Base-by-base conservation (phyloP, 192 early-diverging fungal genomes). In the Backusella tarrabulga region DNA sequence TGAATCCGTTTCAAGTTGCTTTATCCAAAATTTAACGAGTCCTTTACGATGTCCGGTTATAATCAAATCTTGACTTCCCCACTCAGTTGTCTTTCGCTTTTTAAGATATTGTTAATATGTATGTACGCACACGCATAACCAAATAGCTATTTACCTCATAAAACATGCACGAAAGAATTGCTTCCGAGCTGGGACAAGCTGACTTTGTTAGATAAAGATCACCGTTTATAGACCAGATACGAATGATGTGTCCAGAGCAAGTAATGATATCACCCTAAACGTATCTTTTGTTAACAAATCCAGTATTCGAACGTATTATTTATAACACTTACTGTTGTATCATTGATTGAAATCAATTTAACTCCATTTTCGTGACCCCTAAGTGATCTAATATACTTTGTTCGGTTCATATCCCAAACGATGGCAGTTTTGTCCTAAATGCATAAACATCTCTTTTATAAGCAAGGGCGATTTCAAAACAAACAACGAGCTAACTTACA, bases 341-440 rank as follows among this genome's bases (percentile, higher is more conserved):
- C 89, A 75, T 90, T 90, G 19, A 92, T 84, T 1, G 81, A 73
- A 23, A 89, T 84, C 38, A 88, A 73, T 0, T 86, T 78, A 17
- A 92, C 80, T 34, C 83, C 83, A 67, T 80, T 79, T 56, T 90
- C 87, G 56, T 91, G 87, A n/a, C 83, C 80, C 19, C 74, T 73
- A 1, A 92, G 67, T 19, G 87, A 85, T n/a, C 88, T 82, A 34
- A 92, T 89, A 75, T 90, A 92, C 34, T 85, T 87, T 78, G 85
- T 80, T 68, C 90, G 83, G 38, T 92, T 92, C 50, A 92, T 74
- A 78, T 92, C 90, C 90, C 90, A 92, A 8, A 92, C 72, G 68
- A 92, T 88, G 9, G 83, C 87, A 26, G 86, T 88, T 76, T 86
- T 85, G 77, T 92, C 90, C 84, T 92, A 67, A 60, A 23, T 23